Evolutionary conservation across 164 flowering plant genomes (phyloP).

Genomic region (Piper betle): DNA sequence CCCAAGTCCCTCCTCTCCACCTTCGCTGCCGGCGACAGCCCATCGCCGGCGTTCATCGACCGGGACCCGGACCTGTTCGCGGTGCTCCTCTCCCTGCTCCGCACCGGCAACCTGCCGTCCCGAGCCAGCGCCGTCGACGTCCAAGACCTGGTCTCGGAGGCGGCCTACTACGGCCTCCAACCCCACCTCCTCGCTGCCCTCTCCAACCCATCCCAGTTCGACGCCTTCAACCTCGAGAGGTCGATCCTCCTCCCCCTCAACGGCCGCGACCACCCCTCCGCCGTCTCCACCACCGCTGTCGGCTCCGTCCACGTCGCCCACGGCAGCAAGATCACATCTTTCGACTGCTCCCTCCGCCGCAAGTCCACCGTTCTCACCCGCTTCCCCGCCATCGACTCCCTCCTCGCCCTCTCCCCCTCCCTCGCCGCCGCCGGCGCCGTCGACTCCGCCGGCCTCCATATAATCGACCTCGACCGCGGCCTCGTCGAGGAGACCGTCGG

Average conservation of each 20-base stretch:
- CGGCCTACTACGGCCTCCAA: conserved; percentile 61
- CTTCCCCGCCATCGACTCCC: conserved; percentile 65
- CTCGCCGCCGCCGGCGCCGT: conserved; percentile 84
- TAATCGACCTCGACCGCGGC: conserved; percentile 58
- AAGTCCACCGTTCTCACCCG: conserved; percentile 65
- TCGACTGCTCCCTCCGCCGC: conserved; percentile 67
- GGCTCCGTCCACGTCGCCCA: conserved; percentile 83
- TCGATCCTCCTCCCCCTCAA: conserved; percentile 41
- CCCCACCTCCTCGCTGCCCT: conserved; percentile 33
- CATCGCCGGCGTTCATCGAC: conserved; percentile 48
- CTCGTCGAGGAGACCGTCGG: conserved; percentile 35
- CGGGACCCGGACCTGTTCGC: conserved; percentile 91
- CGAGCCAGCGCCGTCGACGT: conserved; percentile 53
- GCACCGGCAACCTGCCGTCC: conserved; percentile 78
- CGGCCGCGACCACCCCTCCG: conserved; percentile 74
- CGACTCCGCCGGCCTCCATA: conserved; percentile 76
- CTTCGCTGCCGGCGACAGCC: conserved; percentile 9
- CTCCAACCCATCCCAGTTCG: conserved; percentile 68
- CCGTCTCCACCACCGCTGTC: conserved; percentile 44
- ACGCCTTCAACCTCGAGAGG: conserved; percentile 63
- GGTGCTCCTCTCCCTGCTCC: conserved; percentile 56
- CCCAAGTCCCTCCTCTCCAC: conserved; percentile 48
- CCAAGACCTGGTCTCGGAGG: conserved; percentile 59
- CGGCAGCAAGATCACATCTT: conserved; percentile 83
- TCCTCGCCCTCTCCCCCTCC: conserved; percentile 44